Evolutionary conservation across 495 filamentous ascomycete genomes (phyloP), one percentile per base, ranked within the genome.

Genomic region (Tuber microsphaerosporum): DNA sequence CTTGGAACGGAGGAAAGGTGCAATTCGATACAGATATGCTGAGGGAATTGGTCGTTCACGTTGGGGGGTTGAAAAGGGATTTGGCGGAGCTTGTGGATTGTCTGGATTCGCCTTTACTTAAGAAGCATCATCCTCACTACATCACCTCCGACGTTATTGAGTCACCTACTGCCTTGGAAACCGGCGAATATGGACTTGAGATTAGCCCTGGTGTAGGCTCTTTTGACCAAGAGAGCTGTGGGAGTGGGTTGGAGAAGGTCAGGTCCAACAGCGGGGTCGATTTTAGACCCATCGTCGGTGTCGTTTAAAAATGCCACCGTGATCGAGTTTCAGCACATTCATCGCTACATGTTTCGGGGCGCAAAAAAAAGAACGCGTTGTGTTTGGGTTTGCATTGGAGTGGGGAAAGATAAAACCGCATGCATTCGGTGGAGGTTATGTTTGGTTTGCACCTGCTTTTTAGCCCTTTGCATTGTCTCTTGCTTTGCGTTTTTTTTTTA

Each of bases 1-100:
- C 56, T 31, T 65, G 56, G 56, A 65, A 65, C 31, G 48, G 69
- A 16, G 76, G 76, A 71, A 82, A 82, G 48, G 77, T 82, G 2
- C 81, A 82, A 31, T 82, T 82, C 73, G 80, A 82, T 39, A 82
- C 81, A 14, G 81, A 82, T 70, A 82, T 82, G 81, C 69, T 82
- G 31, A 71, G 76, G 74, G 77, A 82, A 56, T 69, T 82, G n/a
- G 81, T 82, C 26, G 76, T 75, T 43, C 81, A 82, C 43, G 80
- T 82, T 37, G 72, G 46, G 19, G 72, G 76, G 34, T 73, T 82
- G 46, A 82, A 82, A 65, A 73, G 76, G 71, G 75, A 81, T 31
- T 46, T 80, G 17, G 77, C 75, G 19, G 71, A 74, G 12, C 65
- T 80, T n/a, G 73, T 80, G 14, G 77, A 80, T 17, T 68, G 73